Base-by-base conservation (phyloP, 495 filamentous ascomycete genomes). In the Beverwykella pulmonaria region DNA sequence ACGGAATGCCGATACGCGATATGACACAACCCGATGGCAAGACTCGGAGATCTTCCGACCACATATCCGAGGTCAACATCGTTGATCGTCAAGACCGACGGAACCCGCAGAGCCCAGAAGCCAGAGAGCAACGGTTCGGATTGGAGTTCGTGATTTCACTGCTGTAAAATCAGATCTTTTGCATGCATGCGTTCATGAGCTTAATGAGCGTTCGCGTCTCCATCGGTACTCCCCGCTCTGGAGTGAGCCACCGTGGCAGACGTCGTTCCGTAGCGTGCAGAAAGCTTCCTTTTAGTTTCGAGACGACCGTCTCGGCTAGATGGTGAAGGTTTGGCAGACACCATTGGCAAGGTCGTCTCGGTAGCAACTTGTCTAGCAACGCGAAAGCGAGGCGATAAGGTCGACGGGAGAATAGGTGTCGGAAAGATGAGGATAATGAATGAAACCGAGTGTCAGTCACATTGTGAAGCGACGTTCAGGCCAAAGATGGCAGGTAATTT, bases 251-350 rank as follows among this genome's bases (percentile, higher is more conserved):
- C 22, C 17, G 22, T 39, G 26, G 20, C 53, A 39, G 29, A 57
- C 14, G 22, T 58, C 6, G 17, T 32, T 17, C 36, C n/a, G 39
- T 60, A 60, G 57, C 30, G 22, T 49, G 57, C 57, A 49, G 41
- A 23, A 22, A 34, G 54, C 26, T 17, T 22, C 6, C 4, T 34
- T 58, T 23, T 29, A 58, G 9, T 14, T n/a, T 10, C 6, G 12
- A 2, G 5, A 22, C 7, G 46, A 41, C 9, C 41, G 22, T 60
- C 19, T 46, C 4, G 23, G 26, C 30, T 49, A 12, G 7, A 15
- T 29, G n/a, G 41, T 12, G 17, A 49, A 15, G 23, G 25, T 39
- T 49, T 60, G 41, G 57, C 57, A 30, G 5, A 49, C 7, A 49
- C 30, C 30, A 14, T 9, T 44, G 2, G 17, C 39, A 15, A 4